phyloP scores from a whole-genome alignment of 78 protist genomes.

The Andalucia godoyi region DNA sequence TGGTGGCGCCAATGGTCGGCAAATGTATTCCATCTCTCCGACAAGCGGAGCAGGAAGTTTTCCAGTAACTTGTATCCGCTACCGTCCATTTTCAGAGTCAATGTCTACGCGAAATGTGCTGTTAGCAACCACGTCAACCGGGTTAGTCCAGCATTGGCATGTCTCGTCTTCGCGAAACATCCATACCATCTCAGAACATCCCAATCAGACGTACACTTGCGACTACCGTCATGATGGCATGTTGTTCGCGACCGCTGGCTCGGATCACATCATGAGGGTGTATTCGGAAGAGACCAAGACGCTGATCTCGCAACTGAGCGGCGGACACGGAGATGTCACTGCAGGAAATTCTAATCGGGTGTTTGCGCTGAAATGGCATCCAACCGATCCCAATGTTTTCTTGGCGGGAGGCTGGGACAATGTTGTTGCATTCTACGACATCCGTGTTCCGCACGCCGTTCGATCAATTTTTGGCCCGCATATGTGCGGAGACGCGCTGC shows the following conservation, averaged over 20 bases:
- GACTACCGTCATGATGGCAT: background rate
- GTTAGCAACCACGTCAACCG: no score
- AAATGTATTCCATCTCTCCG: no score
- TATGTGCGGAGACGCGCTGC: slow-evolving; percentile 41
- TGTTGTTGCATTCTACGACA: slow-evolving; percentile 40
- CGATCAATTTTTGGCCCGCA: slow-evolving; percentile 24
- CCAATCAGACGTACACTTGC: background rate
- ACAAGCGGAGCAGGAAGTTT: no score
- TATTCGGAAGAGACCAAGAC: slow-evolving; percentile 37
- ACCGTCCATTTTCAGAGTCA: no score
- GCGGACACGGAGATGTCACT: background rate
- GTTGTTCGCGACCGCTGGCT: slow-evolving; percentile 28
- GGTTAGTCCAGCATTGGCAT: no score
- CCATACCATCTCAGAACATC: slow-evolving; percentile 1
- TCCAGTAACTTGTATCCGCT: no score
- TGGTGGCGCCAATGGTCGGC: no score
- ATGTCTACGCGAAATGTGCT: no score
- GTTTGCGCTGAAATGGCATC: slow-evolving; percentile 17
- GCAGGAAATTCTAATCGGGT: slow-evolving; percentile 36
- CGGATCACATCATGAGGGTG: slow-evolving; percentile 19
- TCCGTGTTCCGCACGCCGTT: slow-evolving; percentile 1
- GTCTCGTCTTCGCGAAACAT: background rate
- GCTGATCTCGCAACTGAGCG: background rate
- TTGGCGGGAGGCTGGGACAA: slow-evolving; percentile 44
- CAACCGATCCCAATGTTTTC: background rate